A percentile compares a stretch with the other conserved stretches of the same genome.
Evolutionary conservation across 257 asterid genomes (phyloP).

Genomic region (Capsicum pubescens): DNA sequence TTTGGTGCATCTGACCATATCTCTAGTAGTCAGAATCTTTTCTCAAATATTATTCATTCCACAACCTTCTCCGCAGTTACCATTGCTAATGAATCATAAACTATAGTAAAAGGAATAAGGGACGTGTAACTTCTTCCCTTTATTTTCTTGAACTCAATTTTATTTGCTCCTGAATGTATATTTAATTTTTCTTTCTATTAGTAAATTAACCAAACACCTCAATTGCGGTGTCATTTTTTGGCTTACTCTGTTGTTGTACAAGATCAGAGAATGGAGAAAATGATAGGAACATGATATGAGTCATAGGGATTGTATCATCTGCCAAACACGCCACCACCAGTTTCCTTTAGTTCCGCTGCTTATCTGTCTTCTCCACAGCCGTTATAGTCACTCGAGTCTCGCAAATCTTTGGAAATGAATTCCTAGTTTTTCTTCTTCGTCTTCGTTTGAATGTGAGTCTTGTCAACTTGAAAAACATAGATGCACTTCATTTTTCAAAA

Average conservation of each 20-base stretch:
- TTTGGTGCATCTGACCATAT: background rate
- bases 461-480: no score
- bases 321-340: no score
- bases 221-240: background rate
- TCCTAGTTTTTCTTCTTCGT: no score
- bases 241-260: background rate
- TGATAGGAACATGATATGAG: background rate
- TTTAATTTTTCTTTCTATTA: background rate
- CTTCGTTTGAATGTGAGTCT: no score
- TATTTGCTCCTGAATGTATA: background rate
- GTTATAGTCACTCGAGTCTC: no score
- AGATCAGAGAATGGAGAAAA: rapidly evolving
- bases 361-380: no score
- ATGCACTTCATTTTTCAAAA: no score
- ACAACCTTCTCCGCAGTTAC: background rate
- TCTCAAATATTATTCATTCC: background rate
- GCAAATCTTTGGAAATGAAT: no score
- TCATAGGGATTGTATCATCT: no score
- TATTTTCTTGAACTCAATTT: background rate
- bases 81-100: background rate
- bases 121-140: background rate
- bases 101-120: background rate
- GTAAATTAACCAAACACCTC: background rate
- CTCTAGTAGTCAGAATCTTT: no score
- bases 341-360: no score